These are phyloP conservation scores for Aspergillus sclerotiicarbonarius DNA, from an alignment of 495 filamentous ascomycete species.

Conservation along the genomic window DNA sequence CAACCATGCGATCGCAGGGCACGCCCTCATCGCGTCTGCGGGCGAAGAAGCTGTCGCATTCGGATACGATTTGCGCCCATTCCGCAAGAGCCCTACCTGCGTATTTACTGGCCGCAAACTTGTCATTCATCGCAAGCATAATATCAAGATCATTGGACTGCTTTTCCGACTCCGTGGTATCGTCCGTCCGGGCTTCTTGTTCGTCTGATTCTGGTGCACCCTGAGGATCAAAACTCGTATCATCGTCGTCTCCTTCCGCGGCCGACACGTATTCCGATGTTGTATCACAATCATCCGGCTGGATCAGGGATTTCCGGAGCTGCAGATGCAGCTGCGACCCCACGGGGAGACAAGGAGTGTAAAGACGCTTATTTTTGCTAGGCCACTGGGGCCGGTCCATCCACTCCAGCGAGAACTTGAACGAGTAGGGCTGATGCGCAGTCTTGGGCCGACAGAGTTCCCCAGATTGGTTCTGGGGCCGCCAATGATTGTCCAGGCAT, in stretches of 20 bases:
- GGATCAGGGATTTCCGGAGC: slow-evolving; percentile 28
- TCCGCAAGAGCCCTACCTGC: slow-evolving; percentile 86
- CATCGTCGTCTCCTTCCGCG: slow-evolving; percentile 19
- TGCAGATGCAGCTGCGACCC: slow-evolving; percentile 55
- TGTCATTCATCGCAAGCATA: slow-evolving; percentile 21
- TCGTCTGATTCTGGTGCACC: slow-evolving; percentile 8
- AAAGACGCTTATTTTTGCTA: slow-evolving; percentile 59
- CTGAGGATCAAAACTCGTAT: slow-evolving; percentile 8
- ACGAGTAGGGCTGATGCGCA: slow-evolving; percentile 62
- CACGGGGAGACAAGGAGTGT: slow-evolving; percentile 72
- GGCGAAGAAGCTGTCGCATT: slow-evolving; percentile 92
- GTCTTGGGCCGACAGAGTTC: slow-evolving; percentile 35
- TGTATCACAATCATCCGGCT: slow-evolving; percentile 28
- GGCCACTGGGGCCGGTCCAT: slow-evolving; percentile 55
- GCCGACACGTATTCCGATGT: slow-evolving; percentile 23
- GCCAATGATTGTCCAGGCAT: slow-evolving; percentile 30
- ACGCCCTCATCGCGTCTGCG: slow-evolving; percentile 84
- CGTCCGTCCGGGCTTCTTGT: slow-evolving; percentile 14
- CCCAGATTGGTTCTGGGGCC: slow-evolving; percentile 22
- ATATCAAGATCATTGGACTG: slow-evolving; percentile 8
- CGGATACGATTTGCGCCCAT: slow-evolving; percentile 79
- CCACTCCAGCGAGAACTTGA: slow-evolving; percentile 80
- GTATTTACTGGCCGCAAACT: slow-evolving; percentile 61
- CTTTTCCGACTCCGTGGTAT: slow-evolving; percentile 12
- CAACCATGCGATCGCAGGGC: slow-evolving; percentile 68